Conservation (phyloP, 192 early-diverging fungal genomes). For the Coemansia umbellata region DNA sequence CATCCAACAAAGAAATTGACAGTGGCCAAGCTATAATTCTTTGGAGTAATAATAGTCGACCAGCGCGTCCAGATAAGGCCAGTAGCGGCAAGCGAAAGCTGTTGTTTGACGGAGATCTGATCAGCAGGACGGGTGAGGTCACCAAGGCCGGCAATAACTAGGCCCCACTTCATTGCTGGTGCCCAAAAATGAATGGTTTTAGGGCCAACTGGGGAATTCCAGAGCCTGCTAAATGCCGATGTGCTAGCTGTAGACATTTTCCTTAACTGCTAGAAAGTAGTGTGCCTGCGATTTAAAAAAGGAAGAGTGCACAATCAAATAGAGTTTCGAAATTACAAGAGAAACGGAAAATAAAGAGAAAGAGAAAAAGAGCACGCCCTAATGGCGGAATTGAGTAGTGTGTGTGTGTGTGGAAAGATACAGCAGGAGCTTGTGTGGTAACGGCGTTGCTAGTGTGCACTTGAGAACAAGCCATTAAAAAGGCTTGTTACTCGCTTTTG, state of each 20-base stretch:
- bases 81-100: constrained; percentile 83
- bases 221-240: constrained; percentile 68
- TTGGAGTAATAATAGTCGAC: constrained; percentile 88
- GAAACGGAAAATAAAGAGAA: background rate
- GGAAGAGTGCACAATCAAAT: too few species aligned
- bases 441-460: too few species aligned
- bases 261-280: background rate
- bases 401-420: too few species aligned
- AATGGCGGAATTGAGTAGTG: background rate
- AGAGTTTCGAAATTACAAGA: too few species aligned
- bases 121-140: constrained; percentile 89
- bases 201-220: constrained; percentile 78
- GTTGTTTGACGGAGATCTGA: constrained; percentile 81
- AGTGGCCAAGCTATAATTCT: constrained; percentile 83
- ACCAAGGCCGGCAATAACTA: constrained; percentile 90
- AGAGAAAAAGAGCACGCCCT: background rate
- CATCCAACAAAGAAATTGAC: constrained; percentile 94
- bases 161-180: constrained; percentile 67
- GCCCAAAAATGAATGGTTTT: constrained; percentile 99
- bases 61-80: constrained; percentile 98
- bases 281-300: background rate
- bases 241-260: constrained; percentile 29
- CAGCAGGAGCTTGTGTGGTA: too few species aligned
- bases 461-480: too few species aligned
- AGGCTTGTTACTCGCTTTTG: too few species aligned